Evolutionary conservation across 768 basidiomycete genomes (phyloP), one percentile per base, ranked within the genome.

Genomic region (Rhodosporidiobolus sp.): DNA sequence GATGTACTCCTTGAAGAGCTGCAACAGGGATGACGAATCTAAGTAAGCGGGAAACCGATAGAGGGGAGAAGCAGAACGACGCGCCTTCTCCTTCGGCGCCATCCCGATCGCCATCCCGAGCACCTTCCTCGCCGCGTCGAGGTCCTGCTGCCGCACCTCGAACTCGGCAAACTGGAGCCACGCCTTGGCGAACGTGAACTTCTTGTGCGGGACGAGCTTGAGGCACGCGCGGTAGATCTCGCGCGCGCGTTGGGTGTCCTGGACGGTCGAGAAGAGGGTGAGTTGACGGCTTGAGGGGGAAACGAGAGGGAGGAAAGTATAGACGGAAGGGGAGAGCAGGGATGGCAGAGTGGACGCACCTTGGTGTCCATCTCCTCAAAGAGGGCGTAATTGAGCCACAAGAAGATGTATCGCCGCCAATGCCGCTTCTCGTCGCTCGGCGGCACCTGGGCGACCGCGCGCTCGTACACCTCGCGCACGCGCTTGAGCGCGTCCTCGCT

Each of bases 361-460:
- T 93, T 92, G 3, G 89, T 90, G 72, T 97, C 94, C 50, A 93
- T 89, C 82, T 99, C 96, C 81, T 99, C 96, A 72, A 98, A 98
- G 49, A 96, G 80, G 0, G 96, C 94, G 82, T 99, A 99, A 79
- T 94, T 88, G n/a, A 78, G 60, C 77, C 78, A 79, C 43, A 80
- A 58, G 72, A 80, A 82, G 73, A 84, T 83, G 74, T 84, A 84
- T 65, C 83, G 74, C 65, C 83, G 72, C 83, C 83, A 84, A 81
- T 92, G 89, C 63, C 94, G 83, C 82, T 99, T 99, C 82, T 97
- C 94, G 34, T 84, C 85, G 7, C 92, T 93, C 10, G 95, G 95
- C 20, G 96, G 96, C 0, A 98, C 90, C 79, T 98, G 92, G 20
- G 92, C 89, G 24, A 98, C 92, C 1, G 94, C 95, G 26, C 94